A percentile compares a stretch with the other conserved stretches of the same genome.
Evolutionary conservation across 768 basidiomycete genomes (phyloP).

Genomic region (Boletus eberwhitei): DNA sequence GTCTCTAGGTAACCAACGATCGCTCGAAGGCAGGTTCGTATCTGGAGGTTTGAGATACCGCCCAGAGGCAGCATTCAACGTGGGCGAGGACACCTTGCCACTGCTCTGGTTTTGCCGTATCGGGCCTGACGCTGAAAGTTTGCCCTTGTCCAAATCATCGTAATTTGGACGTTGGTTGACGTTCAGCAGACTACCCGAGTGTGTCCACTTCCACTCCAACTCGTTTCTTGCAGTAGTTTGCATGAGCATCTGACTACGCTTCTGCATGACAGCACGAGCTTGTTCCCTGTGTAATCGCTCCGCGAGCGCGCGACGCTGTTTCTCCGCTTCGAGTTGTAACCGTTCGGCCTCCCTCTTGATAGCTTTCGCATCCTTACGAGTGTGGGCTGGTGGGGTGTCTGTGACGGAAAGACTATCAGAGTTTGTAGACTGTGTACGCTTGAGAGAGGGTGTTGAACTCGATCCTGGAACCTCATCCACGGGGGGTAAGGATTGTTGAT

Average conservation of each 20-base stretch:
- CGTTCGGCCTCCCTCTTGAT: constrained; percentile 80
- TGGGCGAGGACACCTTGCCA: constrained; percentile 41
- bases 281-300: constrained; percentile 79
- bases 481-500: constrained; percentile 60
- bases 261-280: constrained; percentile 89
- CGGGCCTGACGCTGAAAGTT: constrained; percentile 57
- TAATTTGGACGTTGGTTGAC: constrained; percentile 34
- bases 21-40: constrained; percentile 33
- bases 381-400: constrained; percentile 41
- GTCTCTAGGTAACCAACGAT: constrained; percentile 47
- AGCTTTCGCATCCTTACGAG: constrained; percentile 63
- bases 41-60: constrained; percentile 45
- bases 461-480: constrained; percentile 66
- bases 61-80: constrained; percentile 61
- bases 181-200: constrained; percentile 42
- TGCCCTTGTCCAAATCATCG: constrained; percentile 40
- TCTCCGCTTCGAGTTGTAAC: constrained; percentile 76
- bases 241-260: constrained; percentile 74
- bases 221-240: constrained; percentile 49
- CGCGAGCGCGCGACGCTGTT: constrained; percentile 73
- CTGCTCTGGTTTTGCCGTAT: constrained; percentile 56
- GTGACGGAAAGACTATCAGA: constrained; percentile 64
- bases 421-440: constrained; percentile 76
- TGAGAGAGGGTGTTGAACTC: constrained; percentile 61
- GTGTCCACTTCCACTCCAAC: constrained; percentile 57